Evolutionary conservation across 2,329 filamentous ascomycete species (phyloP).

Genomic region (Phyllosticta citribraziliensis): DNA sequence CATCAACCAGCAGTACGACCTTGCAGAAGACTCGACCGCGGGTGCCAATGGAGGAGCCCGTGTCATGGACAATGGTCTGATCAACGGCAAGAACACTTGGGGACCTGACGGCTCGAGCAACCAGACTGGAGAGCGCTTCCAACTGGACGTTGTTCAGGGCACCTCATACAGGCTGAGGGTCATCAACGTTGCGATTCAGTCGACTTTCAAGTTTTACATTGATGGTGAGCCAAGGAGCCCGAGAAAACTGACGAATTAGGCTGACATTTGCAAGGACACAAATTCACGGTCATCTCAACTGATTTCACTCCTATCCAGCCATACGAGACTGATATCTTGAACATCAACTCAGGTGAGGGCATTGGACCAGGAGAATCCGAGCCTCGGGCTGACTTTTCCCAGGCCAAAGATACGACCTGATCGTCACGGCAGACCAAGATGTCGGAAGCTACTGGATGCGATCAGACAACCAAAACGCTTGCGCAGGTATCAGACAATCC

Average conservation of each 20-base stretch:
- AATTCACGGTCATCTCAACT: constrained; percentile 33
- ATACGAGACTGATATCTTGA: constrained; percentile 26
- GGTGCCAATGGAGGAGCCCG: constrained; percentile 26
- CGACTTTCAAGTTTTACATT: constrained; percentile 34
- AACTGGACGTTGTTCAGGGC: constrained; percentile 32
- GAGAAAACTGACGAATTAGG: not conserved
- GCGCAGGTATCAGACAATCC: constrained; percentile 24
- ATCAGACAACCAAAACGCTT: constrained; percentile 30
- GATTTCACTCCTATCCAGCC: constrained; percentile 37
- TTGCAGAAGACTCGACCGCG: constrained; percentile 16
- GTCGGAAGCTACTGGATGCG: constrained; percentile 27
- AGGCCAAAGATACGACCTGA: constrained; percentile 32
- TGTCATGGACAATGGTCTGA: constrained; percentile 36
- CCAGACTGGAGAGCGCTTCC: constrained; percentile 21
- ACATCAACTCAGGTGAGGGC: constrained; percentile 24
- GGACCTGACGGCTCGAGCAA: constrained; percentile 27
- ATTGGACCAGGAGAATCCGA: constrained; percentile 24
- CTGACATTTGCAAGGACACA: constrained; percentile 24
- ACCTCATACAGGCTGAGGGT: constrained; percentile 49
- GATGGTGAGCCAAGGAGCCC: constrained; percentile 18
- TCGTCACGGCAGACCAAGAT: constrained; percentile 25
- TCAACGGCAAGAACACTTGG: constrained; percentile 48
- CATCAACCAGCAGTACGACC: constrained; percentile 18
- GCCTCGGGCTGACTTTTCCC: not conserved
- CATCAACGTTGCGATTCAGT: constrained; percentile 41